A percentile compares a stretch with the other conserved stretches of the same genome.
These are phyloP conservation scores for Venturia nashicola DNA, from an alignment of 2,329 filamentous ascomycete species.

Conservation along the genomic window DNA sequence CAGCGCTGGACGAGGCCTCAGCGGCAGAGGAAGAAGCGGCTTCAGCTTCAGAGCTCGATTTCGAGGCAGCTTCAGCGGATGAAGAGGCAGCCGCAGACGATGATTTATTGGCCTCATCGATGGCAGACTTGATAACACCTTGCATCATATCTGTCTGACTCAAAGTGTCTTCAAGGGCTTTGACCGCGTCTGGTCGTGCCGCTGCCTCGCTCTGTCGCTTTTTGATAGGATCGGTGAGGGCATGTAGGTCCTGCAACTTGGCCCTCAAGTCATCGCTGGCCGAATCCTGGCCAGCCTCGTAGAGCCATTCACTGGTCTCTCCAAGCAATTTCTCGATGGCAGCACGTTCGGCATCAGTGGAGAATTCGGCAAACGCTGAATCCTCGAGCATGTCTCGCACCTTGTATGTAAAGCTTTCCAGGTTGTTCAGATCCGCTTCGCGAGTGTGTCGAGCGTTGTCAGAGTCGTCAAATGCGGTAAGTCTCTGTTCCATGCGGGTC, in stretches of 20 bases:
- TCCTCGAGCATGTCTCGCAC: conserved; percentile 72
- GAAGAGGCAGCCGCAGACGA: conserved; percentile 14
- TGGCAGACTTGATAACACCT: conserved; percentile 58
- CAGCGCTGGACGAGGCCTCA: background rate
- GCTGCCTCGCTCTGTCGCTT: conserved; percentile 60
- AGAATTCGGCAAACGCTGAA: conserved; percentile 50
- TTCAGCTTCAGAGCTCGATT: conserved; percentile 21
- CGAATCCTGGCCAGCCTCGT: conserved; percentile 70
- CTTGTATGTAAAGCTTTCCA: conserved; percentile 90
- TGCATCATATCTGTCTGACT: conserved; percentile 60
- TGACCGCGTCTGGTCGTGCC: conserved; percentile 59
- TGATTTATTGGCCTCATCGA: conserved; percentile 25
- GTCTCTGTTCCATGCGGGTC: conserved; percentile 47
- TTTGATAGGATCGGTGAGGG: conserved; percentile 65
- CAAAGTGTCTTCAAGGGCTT: conserved; percentile 58
- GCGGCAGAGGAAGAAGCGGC: conserved; percentile 4
- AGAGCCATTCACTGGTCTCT: conserved; percentile 77
- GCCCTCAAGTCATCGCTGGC: conserved; percentile 60
- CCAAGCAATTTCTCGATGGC: conserved; percentile 56
- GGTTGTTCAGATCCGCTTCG: conserved; percentile 79
- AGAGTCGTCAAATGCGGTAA: conserved; percentile 75
- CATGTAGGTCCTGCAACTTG: conserved; percentile 64
- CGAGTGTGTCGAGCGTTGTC: conserved; percentile 64
- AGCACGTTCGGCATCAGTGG: conserved; percentile 45
- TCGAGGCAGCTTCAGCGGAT: conserved; percentile 23